Evolutionary conservation across 768 basidiomycete genomes (phyloP).

Genomic region (Boletellus ananas): DNA sequence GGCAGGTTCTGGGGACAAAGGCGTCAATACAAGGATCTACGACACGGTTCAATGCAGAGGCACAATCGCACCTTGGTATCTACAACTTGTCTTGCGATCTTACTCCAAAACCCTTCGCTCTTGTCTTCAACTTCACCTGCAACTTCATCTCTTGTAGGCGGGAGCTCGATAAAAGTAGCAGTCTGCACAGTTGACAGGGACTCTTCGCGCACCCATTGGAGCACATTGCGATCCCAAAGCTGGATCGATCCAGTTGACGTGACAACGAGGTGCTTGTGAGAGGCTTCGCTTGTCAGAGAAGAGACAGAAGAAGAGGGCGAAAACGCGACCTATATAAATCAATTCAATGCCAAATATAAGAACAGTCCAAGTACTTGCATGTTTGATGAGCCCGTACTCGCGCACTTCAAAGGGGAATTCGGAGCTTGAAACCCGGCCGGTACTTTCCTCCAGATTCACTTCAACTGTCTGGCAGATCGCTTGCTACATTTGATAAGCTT

Average conservation of each 20-base stretch:
- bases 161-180: constrained; percentile 75
- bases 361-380: constrained; percentile 41
- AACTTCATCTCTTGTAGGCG: constrained; percentile 43
- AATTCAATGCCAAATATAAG: background rate
- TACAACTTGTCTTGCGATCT: constrained; percentile 52
- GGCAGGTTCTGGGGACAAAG: constrained; percentile 58
- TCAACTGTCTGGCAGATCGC: constrained; percentile 52
- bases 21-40: background rate
- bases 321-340: constrained; percentile 43
- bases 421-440: constrained; percentile 47
- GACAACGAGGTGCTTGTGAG: constrained; percentile 44
- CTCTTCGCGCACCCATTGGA: constrained; percentile 82
- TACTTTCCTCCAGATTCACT: constrained; percentile 42
- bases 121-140: constrained; percentile 1
- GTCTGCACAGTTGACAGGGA: constrained; percentile 59
- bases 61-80: constrained; percentile 50
- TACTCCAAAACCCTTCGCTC: constrained; percentile 45
- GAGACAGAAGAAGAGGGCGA: constrained; percentile 42
- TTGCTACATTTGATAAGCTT: constrained; percentile 37
- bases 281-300: constrained; percentile 36
- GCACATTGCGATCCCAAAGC: constrained; percentile 58
- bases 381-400: constrained; percentile 62
- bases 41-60: background rate
- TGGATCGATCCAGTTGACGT: constrained; percentile 78
- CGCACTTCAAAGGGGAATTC: constrained; percentile 63